Percentiles rank a stretch among this genome's conserved stretches.
These are phyloP conservation scores for Pichia norvegensis DNA, from an alignment of 1,139 yeast species.

Conservation along the genomic window DNA sequence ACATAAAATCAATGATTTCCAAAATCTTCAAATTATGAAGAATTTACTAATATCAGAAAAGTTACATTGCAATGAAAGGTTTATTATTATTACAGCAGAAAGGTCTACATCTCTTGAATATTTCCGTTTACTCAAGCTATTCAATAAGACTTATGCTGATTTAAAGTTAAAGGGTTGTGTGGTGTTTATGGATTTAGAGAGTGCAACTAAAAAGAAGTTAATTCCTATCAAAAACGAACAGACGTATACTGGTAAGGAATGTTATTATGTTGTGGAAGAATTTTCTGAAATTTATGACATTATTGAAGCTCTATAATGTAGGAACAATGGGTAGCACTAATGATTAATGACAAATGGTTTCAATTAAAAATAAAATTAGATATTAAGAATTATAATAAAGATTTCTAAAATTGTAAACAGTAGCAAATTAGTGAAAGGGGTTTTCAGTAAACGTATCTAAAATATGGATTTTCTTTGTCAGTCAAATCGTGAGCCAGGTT, in stretches of 20 bases:
- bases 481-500: background rate
- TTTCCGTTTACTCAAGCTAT: conserved; percentile 16
- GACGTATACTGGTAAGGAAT: conserved; percentile 12
- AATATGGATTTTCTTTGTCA: background rate
- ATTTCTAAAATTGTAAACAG: too few species aligned
- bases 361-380: too few species aligned
- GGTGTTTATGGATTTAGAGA: conserved; percentile 11
- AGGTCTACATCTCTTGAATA: conserved; percentile 19
- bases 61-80: conserved; percentile 12
- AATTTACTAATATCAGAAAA: conserved; percentile 4
- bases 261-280: conserved; percentile 17
- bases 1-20: conserved; percentile 16
- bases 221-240: conserved; percentile 2
- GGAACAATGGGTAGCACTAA: too few species aligned
- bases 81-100: conserved; percentile 18
- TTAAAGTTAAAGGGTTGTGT: conserved; percentile 18
- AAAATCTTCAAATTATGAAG: conserved; percentile 15
- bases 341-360: background rate
- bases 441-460: background rate
- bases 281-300: conserved; percentile 19
- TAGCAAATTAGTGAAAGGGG: background rate
- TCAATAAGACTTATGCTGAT: conserved; percentile 8
- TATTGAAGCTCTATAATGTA: conserved; percentile 12
- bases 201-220: conserved; percentile 1
- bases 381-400: too few species aligned